Evolutionary conservation across 352 stramenopile genomes (phyloP).

Genomic region (Pythium rishiriense): DNA sequence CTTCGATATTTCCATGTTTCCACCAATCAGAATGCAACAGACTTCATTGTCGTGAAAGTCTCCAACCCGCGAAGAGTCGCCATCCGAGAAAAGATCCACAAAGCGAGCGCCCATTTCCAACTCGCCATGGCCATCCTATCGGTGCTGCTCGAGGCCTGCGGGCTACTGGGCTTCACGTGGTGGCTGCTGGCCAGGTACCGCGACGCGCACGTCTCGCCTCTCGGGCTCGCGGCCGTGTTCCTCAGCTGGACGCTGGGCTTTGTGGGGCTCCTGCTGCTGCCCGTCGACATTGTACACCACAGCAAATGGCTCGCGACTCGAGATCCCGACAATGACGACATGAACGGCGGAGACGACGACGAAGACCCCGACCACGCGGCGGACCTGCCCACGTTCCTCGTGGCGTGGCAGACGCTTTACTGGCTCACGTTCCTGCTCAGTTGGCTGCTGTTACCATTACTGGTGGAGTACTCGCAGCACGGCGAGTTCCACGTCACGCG

Average conservation of each 20-base stretch:
- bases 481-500: conserved; percentile 57
- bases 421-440: conserved; percentile 67
- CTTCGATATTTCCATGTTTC: background rate
- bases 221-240: conserved; percentile 51
- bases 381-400: conserved; percentile 29
- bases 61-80: background rate
- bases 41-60: no score
- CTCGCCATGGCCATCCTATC: conserved; percentile 41
- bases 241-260: conserved; percentile 63
- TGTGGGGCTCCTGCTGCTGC: conserved; percentile 57
- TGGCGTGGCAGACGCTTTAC: conserved; percentile 58
- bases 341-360: no score
- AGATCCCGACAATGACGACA: conserved; percentile 1
- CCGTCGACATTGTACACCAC: conserved; percentile 56
- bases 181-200: conserved; percentile 59
- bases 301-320: conserved; percentile 7
- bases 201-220: conserved; percentile 38
- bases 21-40: background rate
- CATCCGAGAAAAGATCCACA: background rate
- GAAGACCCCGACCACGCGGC: background rate
- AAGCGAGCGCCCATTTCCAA: background rate
- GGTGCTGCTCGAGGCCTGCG: conserved; percentile 40
- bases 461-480: conserved; percentile 60
- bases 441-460: conserved; percentile 62
- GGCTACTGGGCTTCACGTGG: conserved; percentile 61